A percentile compares a stretch with the other conserved stretches of the same genome.
These are phyloP conservation scores for Diaporthe citri DNA, from an alignment of 2,329 filamentous ascomycete genomes.

Conservation along the genomic window DNA sequence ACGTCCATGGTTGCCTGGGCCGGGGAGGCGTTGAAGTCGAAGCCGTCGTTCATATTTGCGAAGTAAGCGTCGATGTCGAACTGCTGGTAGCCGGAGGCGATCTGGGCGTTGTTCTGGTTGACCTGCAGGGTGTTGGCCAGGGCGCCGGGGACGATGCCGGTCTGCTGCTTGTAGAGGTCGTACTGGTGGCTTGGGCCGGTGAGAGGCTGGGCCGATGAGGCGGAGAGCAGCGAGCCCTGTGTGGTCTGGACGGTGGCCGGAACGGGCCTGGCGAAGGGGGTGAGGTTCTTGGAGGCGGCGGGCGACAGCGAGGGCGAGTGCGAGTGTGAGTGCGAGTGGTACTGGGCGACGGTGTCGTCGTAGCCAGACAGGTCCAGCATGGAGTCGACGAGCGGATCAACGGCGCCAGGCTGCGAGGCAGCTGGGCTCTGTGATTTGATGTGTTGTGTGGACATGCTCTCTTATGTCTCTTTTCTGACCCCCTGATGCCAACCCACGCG, in stretches of 20 bases:
- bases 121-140: constrained; percentile 84
- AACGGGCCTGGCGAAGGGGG: constrained; percentile 63
- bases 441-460: constrained; percentile 43
- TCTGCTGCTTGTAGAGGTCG: constrained; percentile 95
- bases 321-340: constrained; percentile 50
- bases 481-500: not conserved
- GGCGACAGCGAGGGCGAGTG: constrained; percentile 73
- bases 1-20: constrained; percentile 75
- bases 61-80: constrained; percentile 63
- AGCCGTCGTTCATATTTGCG: constrained; percentile 71
- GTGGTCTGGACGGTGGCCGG: constrained; percentile 59
- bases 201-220: constrained; percentile 66
- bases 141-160: constrained; percentile 88
- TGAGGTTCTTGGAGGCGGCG: constrained; percentile 59
- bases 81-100: constrained; percentile 63
- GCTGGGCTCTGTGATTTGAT: constrained; percentile 46
- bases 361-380: constrained; percentile 74
- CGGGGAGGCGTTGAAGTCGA: constrained; percentile 79
- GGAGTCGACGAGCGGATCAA: constrained; percentile 67
- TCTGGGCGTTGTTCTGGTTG: constrained; percentile 70
- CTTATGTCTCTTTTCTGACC: constrained; percentile 3
- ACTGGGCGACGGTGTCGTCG: constrained; percentile 61
- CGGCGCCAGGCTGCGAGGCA: constrained; percentile 53
- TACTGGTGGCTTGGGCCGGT: constrained; percentile 94
- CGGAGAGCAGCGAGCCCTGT: constrained; percentile 64